Conservation (phyloP, 176 grass and related monocot genomes). For the Neostapfia colusana region DNA sequence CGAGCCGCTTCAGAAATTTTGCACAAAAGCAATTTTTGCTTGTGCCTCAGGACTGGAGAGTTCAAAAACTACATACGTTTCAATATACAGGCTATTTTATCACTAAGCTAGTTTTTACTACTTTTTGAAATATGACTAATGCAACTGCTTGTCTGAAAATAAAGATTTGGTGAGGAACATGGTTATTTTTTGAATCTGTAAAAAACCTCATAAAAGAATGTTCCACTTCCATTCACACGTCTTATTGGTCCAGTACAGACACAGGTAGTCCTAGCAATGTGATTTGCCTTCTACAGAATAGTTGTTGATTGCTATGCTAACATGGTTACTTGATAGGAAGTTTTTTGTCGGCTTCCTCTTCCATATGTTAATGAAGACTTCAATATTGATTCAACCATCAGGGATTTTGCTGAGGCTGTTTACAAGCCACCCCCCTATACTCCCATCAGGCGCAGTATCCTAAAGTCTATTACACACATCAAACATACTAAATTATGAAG, state of each 20-base stretch:
- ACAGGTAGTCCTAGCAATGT: slow-evolving; percentile 20
- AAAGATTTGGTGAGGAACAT: slow-evolving; percentile 15
- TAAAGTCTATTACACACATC: slow-evolving; percentile 23
- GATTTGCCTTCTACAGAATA: slow-evolving; percentile 5
- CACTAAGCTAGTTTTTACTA: neutral
- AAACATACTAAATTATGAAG: neutral
- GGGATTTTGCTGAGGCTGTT: slow-evolving; percentile 52
- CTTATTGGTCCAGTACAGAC: slow-evolving; percentile 1
- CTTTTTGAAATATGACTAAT: neutral
- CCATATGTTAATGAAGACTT: slow-evolving; percentile 93
- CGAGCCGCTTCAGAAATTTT: neutral
- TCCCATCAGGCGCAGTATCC: slow-evolving; percentile 95
- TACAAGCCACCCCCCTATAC: slow-evolving; percentile 66
- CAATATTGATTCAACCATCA: slow-evolving; percentile 61
- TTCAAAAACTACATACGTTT: slow-evolving; percentile 3
- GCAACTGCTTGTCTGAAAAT: neutral
- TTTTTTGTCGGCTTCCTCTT: slow-evolving; percentile 79
- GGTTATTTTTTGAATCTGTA: slow-evolving; percentile 25
- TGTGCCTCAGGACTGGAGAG: neutral
- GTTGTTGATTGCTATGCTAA: slow-evolving; percentile 30
- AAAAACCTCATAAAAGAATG: slow-evolving; percentile 17
- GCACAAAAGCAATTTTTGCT: neutral
- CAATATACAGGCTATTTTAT: slow-evolving; percentile 2
- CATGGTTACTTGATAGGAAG: slow-evolving; percentile 68
- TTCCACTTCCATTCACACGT: neutral